Conservation (phyloP, 345 rosid species). For the Dipteronia dyeriana region DNA sequence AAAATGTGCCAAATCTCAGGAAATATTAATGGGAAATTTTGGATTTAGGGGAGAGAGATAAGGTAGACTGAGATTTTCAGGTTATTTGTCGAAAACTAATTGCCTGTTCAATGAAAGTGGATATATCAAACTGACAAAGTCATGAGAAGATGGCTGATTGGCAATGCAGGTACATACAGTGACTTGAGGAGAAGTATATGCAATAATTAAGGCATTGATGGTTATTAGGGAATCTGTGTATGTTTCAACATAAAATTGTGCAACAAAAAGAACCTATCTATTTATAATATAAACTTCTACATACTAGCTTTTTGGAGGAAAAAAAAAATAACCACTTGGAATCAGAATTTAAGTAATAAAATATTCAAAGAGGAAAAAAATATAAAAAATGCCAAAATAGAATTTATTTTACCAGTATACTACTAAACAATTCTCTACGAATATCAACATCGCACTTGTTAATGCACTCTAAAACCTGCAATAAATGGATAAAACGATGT, state of each 20-base stretch:
- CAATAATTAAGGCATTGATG: not conserved
- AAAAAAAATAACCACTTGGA: not conserved
- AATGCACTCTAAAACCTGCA: slow-evolving; percentile 93
- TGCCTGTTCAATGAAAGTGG: not conserved
- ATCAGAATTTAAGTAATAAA: not conserved
- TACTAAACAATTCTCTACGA: slow-evolving; percentile 89
- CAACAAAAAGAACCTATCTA: not conserved
- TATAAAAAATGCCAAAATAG: not conserved
- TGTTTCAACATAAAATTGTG: not conserved
- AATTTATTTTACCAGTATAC: slow-evolving; percentile 70
- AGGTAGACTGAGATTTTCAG: not conserved
- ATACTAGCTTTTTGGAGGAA: too few relatives aligned
- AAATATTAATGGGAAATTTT: not conserved
- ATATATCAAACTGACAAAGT: not conserved
- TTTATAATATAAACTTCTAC: not conserved
- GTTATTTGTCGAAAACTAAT: not conserved
- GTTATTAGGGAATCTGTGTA: not conserved
- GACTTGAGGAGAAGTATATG: not conserved
- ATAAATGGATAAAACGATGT: slow-evolving; percentile 14
- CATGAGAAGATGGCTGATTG: not conserved
- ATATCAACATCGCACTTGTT: slow-evolving; percentile 93
- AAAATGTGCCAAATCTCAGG: not conserved
- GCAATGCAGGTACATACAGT: not conserved
- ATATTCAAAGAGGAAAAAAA: not conserved
- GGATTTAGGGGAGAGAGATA: not conserved